Percentiles rank a stretch among this genome's conserved stretches.
Evolutionary conservation across 129 eudicot species (phyloP).

Genomic region (Scalesia atractyloides): DNA sequence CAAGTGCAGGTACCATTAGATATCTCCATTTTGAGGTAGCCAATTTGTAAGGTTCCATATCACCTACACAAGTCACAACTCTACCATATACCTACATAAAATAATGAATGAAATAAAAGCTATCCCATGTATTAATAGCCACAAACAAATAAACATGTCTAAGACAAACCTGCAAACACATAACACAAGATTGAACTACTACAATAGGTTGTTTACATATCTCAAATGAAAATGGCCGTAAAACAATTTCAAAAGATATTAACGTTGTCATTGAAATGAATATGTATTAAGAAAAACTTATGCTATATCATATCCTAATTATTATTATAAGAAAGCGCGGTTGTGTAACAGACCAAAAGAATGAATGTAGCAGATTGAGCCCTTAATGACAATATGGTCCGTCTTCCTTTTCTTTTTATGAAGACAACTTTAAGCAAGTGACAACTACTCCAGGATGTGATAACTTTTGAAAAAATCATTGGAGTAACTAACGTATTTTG

Average conservation of each 20-base stretch:
- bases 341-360: constrained; percentile 22
- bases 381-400: constrained; percentile 11
- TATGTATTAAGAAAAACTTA: constrained; percentile 19
- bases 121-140: too few relatives aligned
- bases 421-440: not conserved
- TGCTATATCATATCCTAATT: constrained; percentile 33
- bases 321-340: constrained; percentile 3
- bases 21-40: too few relatives aligned
- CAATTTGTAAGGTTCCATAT: too few relatives aligned
- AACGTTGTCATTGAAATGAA: constrained; percentile 25
- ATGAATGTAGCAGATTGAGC: constrained; percentile 21
- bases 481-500: constrained; percentile 80
- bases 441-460: constrained; percentile 78
- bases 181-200: too few relatives aligned
- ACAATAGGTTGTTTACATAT: too few relatives aligned
- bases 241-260: constrained; percentile 36
- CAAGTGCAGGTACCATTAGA: too few relatives aligned
- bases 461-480: constrained; percentile 77
- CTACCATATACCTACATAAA: too few relatives aligned
- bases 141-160: too few relatives aligned
- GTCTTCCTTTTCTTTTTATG: constrained; percentile 19
- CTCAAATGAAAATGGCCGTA: too few relatives aligned
- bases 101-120: too few relatives aligned
- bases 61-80: too few relatives aligned
- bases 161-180: too few relatives aligned